These are phyloP conservation scores for Echinochloa phyllopogon DNA, from an alignment of 176 grass and related monocot genomes.

Conservation along the genomic window DNA sequence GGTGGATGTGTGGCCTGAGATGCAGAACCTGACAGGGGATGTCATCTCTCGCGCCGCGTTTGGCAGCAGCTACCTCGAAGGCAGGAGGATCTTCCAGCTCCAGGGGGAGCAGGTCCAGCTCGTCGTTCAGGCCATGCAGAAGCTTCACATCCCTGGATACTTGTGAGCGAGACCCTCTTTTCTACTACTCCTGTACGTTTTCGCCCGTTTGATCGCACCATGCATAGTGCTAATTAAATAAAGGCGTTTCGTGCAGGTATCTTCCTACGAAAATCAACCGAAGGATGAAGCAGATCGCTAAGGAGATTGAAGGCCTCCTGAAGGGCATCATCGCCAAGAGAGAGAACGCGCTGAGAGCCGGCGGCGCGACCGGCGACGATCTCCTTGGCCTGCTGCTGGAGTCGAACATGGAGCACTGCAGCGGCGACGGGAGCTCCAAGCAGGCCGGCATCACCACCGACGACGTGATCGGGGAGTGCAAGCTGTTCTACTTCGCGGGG, in stretches of 20 bases:
- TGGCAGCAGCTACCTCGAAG: conserved; percentile 75
- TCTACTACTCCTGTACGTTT: not conserved
- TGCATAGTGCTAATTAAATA: not conserved
- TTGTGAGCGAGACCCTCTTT: conserved; percentile 35
- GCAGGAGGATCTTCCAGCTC: conserved; percentile 65
- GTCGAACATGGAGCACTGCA: conserved; percentile 58
- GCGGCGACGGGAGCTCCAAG: conserved; percentile 29
- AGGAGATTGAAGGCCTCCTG: conserved; percentile 50
- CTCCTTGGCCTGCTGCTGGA: conserved; percentile 66
- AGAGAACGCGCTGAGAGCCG: conserved; percentile 51
- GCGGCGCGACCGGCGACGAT: conserved; percentile 38
- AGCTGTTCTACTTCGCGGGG: conserved; percentile 89
- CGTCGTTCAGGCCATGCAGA: conserved; percentile 27
- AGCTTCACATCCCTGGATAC: conserved; percentile 65
- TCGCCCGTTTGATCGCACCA: not conserved
- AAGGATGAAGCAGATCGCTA: conserved; percentile 58
- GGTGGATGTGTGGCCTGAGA: conserved; percentile 68
- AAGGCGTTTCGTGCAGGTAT: conserved; percentile 11
- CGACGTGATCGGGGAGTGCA: conserved; percentile 89
- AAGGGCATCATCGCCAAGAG: conserved; percentile 67
- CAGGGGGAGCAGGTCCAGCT: conserved; percentile 63
- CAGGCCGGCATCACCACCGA: conserved; percentile 58
- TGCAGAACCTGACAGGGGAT: conserved; percentile 65
- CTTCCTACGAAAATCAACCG: conserved; percentile 58
- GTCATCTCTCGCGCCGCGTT: conserved; percentile 80